These are phyloP conservation scores for Chlorencoelia australis DNA, from an alignment of 2,329 filamentous ascomycete genomes.

Conservation along the genomic window DNA sequence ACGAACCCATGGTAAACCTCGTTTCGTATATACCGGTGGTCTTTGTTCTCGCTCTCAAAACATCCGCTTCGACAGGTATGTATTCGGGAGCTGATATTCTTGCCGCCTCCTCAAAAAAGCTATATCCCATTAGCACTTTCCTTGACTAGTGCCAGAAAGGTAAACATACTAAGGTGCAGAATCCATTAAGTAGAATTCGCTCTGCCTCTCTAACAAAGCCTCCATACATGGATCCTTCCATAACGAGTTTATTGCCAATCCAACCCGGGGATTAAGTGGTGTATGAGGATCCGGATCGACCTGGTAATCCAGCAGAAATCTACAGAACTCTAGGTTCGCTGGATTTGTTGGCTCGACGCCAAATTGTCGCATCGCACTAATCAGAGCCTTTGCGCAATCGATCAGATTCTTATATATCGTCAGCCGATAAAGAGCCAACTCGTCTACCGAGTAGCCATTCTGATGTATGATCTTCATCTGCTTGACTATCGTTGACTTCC, in stretches of 20 bases:
- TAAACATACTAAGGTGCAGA: constrained; percentile 80
- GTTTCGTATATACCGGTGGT: constrained; percentile 99
- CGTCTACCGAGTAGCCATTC: constrained; percentile 91
- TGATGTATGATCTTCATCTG: constrained; percentile 99
- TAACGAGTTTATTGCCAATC: constrained; percentile 71
- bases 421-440: constrained; percentile 85
- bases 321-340: constrained; percentile 62
- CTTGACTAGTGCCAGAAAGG: not conserved
- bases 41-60: constrained; percentile 90
- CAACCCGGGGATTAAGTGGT: constrained; percentile 70
- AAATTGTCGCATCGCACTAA: constrained; percentile 86
- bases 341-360: constrained; percentile 67
- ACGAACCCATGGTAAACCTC: constrained; percentile 93
- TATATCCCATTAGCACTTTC: constrained; percentile 31
- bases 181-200: constrained; percentile 98
- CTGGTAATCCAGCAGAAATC: constrained; percentile 78
- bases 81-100: constrained; percentile 80
- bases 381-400: constrained; percentile 90
- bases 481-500: constrained; percentile 98
- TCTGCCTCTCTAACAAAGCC: constrained; percentile 81
- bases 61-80: constrained; percentile 87
- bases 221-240: constrained; percentile 85
- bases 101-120: constrained; percentile 89
- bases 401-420: constrained; percentile 98
- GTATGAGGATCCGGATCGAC: constrained; percentile 86